phyloP scores from a whole-genome alignment of 495 filamentous ascomycete species.

The Hypoxylon intermedium region DNA sequence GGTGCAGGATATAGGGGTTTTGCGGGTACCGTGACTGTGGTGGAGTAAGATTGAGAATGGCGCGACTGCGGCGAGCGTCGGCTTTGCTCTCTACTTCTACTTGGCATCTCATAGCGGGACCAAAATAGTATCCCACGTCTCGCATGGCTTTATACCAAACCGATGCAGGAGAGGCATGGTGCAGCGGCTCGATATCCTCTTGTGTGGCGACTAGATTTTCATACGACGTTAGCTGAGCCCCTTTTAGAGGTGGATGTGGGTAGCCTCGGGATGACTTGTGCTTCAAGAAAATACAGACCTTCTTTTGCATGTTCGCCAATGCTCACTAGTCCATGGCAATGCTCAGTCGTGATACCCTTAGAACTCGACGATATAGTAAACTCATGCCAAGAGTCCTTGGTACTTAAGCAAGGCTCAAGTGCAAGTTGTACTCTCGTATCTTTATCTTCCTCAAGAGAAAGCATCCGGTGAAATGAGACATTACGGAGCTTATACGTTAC shows the following conservation, averaged over 20 bases:
- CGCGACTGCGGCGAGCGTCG: slow-evolving; percentile 12
- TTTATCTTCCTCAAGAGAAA: slow-evolving; percentile 14
- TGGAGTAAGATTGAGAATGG: background rate
- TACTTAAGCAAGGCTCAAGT: background rate
- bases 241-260: background rate
- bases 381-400: slow-evolving; percentile 2
- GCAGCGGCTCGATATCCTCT: slow-evolving; percentile 2
- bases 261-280: too few species aligned
- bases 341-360: background rate
- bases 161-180: background rate
- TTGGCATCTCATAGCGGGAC: slow-evolving; percentile 21
- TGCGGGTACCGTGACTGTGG: slow-evolving; percentile 31
- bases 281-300: background rate
- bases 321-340: slow-evolving; percentile 1
- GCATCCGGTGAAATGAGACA: slow-evolving; percentile 12
- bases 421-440: slow-evolving; percentile 3
- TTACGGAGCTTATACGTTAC: slow-evolving; percentile 41
- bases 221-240: background rate
- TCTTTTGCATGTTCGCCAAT: background rate
- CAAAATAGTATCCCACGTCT: slow-evolving; percentile 32
- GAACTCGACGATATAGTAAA: background rate
- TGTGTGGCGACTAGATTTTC: background rate
- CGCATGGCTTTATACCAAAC: slow-evolving; percentile 37
- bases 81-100: slow-evolving; percentile 27
- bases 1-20: slow-evolving; percentile 35